Conservation (phyloP, 306 rosid species). For the Gastrolobium bilobum region DNA sequence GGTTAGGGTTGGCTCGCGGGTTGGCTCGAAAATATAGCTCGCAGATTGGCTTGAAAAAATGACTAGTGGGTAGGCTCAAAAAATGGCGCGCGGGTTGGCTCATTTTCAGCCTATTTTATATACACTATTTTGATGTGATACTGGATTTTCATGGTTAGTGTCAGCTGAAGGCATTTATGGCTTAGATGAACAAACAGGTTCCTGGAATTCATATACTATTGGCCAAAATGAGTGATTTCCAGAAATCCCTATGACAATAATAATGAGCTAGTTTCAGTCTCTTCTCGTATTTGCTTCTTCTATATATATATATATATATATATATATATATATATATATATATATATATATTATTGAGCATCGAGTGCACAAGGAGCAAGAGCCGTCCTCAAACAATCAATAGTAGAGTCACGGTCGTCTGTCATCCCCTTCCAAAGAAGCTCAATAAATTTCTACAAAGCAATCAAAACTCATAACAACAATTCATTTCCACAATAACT, state of each 20-base stretch:
- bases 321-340: too few relatives aligned
- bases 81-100: too few relatives aligned
- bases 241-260: conserved; percentile 28
- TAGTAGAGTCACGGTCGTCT: conserved; percentile 86
- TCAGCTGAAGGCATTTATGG: conserved; percentile 59
- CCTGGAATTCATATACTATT: conserved; percentile 52
- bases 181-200: conserved; percentile 48
- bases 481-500: neutral
- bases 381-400: conserved; percentile 79
- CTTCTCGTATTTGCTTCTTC: conserved; percentile 1
- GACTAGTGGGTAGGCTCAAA: too few relatives aligned
- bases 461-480: neutral
- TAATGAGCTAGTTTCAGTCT: conserved; percentile 10
- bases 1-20: too few relatives aligned
- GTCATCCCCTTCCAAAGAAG: conserved; percentile 84
- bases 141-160: conserved; percentile 58
- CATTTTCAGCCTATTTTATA: too few relatives aligned
- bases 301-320: too few relatives aligned
- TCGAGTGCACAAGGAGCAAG: conserved; percentile 99
- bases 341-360: too few relatives aligned
- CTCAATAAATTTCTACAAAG: conserved; percentile 88
- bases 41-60: too few relatives aligned
- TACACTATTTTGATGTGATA: too few relatives aligned
- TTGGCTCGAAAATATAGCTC: too few relatives aligned
- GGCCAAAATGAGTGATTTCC: conserved; percentile 46